These are phyloP conservation scores for Fusarium heterosporum DNA, from an alignment of 2,329 filamentous ascomycete genomes.

Conservation along the genomic window DNA sequence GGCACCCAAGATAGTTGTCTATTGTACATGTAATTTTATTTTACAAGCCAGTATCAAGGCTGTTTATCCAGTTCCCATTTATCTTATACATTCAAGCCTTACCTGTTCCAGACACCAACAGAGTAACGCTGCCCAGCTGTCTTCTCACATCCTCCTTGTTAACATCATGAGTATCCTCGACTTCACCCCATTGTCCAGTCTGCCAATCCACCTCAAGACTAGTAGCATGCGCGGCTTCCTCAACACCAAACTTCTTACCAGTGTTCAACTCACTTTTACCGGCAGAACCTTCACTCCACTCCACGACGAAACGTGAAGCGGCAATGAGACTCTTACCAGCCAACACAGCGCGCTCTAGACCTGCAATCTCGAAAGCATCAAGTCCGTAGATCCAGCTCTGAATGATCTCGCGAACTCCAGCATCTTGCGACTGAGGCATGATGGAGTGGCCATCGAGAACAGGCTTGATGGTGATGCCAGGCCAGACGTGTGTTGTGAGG, in stretches of 20 bases:
- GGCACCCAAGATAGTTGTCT: neutral
- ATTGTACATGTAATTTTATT: slow-evolving; percentile 34
- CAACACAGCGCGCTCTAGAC: slow-evolving; percentile 83
- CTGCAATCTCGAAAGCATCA: slow-evolving; percentile 84
- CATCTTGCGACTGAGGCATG: slow-evolving; percentile 77
- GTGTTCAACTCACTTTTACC: slow-evolving; percentile 57
- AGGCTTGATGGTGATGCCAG: slow-evolving; percentile 80
- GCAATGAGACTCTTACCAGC: slow-evolving; percentile 89
- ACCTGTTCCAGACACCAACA: slow-evolving; percentile 77
- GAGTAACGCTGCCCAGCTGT: slow-evolving; percentile 87
- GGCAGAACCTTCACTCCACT: slow-evolving; percentile 84
- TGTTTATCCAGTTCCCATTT: neutral
- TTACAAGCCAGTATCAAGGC: slow-evolving; percentile 23
- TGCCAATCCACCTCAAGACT: slow-evolving; percentile 93
- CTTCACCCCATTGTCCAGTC: slow-evolving; percentile 91
- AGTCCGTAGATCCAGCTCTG: slow-evolving; percentile 80
- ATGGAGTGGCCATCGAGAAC: slow-evolving; percentile 85
- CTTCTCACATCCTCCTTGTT: slow-evolving; percentile 88
- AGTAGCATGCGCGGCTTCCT: slow-evolving; percentile 81
- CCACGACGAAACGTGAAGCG: slow-evolving; percentile 79
- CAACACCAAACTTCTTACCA: slow-evolving; percentile 74
- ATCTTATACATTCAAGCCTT: slow-evolving; percentile 31
- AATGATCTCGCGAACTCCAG: slow-evolving; percentile 81
- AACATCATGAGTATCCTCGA: slow-evolving; percentile 98
- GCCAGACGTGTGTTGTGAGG: slow-evolving; percentile 81